phyloP scores from a whole-genome alignment of 441 rosid species.

The Melastoma candidum region DNA sequence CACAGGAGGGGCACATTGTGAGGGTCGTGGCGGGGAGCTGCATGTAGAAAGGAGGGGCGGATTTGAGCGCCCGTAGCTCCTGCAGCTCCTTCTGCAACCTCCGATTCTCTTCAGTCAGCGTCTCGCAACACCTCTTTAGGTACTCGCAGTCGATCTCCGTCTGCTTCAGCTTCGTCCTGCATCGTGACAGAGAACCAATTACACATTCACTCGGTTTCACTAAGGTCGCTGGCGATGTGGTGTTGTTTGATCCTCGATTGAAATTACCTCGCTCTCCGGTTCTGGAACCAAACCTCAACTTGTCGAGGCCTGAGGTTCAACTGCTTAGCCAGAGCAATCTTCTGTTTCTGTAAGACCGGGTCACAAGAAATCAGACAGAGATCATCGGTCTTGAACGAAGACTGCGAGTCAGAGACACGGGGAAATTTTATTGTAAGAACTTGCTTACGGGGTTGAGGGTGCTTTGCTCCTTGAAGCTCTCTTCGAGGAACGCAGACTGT shows the following conservation, averaged over 20 bases:
- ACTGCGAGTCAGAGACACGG: neutral
- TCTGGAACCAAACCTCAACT: conserved; percentile 99
- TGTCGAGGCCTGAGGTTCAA: conserved; percentile 93
- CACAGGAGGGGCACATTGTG: conserved; percentile 97
- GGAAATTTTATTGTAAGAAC: neutral
- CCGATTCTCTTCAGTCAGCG: conserved; percentile 81
- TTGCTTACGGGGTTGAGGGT: conserved; percentile 86
- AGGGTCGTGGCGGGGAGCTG: conserved; percentile 95
- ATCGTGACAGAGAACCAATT: neutral
- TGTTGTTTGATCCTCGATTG: too few relatives aligned
- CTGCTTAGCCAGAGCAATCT: conserved; percentile 77
- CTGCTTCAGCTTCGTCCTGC: conserved; percentile 92
- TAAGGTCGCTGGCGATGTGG: too few relatives aligned
- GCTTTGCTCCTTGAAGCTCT: conserved; percentile 83
- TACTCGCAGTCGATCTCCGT: conserved; percentile 96
- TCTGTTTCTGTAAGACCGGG: conserved; percentile 53
- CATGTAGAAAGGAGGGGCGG: conserved; percentile 76
- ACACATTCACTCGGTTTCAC: neutral
- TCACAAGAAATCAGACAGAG: neutral
- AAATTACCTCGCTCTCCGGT: conserved; percentile 80
- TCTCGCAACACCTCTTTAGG: conserved; percentile 83
- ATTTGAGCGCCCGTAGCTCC: conserved; percentile 76
- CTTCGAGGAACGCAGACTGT: conserved; percentile 91
- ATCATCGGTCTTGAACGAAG: neutral
- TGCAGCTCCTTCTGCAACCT: conserved; percentile 82